Conservation (phyloP, 1,139 yeast species). For the Hyphopichia fennica region DNA sequence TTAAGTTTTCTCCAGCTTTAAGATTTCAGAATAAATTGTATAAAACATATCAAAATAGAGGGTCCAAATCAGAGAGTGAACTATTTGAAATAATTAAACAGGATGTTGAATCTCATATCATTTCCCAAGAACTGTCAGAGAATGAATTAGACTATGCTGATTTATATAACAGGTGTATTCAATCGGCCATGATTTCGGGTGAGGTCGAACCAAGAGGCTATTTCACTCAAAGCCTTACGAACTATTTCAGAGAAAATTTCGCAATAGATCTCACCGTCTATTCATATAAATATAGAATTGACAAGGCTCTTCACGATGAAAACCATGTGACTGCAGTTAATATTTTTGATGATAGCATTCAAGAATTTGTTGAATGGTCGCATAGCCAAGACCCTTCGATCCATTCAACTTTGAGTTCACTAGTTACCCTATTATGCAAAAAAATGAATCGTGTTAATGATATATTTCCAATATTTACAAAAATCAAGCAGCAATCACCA, state of each 20-base stretch:
- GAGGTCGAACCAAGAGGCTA: constrained; percentile 19
- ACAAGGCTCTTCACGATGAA: constrained; percentile 22
- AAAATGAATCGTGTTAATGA: constrained; percentile 19
- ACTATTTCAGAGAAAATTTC: constrained; percentile 12
- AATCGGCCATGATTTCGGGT: constrained; percentile 16
- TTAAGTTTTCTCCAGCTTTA: constrained; percentile 21
- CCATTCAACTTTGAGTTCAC: constrained; percentile 30
- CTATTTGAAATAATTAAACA: constrained; percentile 8
- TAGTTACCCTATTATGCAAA: constrained; percentile 25
- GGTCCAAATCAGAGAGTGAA: constrained; percentile 8
- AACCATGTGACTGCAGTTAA: constrained; percentile 25
- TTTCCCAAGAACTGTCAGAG: not conserved
- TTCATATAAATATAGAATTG: constrained; percentile 31
- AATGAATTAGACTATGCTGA: constrained; percentile 11
- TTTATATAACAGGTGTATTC: constrained; percentile 17
- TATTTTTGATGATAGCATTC: constrained; percentile 34
- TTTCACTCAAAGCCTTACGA: constrained; percentile 14
- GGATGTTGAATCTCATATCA: not conserved
- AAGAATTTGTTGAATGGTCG: constrained; percentile 29
- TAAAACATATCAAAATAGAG: constrained; percentile 4
- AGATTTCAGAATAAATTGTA: constrained; percentile 21
- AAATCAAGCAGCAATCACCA: constrained; percentile 39
- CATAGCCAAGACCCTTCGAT: constrained; percentile 29
- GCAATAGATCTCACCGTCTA: constrained; percentile 20
- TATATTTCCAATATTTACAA: constrained; percentile 34